These are phyloP conservation scores for Cenchrus americanus DNA, from an alignment of 176 grass and related monocot species.

Conservation along the genomic window DNA sequence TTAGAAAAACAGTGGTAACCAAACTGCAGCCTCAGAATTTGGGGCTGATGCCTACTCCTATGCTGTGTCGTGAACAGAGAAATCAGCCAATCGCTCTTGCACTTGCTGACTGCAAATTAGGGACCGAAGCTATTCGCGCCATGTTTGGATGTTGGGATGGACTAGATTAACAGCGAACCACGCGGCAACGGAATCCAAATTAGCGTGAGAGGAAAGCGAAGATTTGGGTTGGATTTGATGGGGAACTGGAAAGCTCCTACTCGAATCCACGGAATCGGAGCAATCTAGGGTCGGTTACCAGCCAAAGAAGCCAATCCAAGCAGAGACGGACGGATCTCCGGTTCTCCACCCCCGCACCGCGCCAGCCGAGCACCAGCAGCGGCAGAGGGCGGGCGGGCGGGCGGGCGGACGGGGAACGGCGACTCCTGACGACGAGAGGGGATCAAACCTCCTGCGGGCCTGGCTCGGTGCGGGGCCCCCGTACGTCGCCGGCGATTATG, in stretches of 20 bases:
- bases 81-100: not conserved
- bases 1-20: not conserved
- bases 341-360: not conserved
- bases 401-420: not conserved
- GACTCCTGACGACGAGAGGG: not conserved
- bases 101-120: no score
- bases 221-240: not conserved
- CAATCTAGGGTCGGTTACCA: not conserved
- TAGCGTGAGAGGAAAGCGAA: not conserved
- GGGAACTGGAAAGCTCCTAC: no score
- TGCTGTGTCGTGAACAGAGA: not conserved
- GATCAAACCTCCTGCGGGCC: not conserved
- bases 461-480: not conserved
- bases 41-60: not conserved
- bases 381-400: not conserved
- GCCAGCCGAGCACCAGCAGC: not conserved
- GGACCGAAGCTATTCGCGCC: not conserved
- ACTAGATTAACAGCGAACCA: not conserved
- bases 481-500: not conserved
- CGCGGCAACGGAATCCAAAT: not conserved
- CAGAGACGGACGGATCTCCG: not conserved
- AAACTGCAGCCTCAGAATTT: not conserved
- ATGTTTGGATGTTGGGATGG: not conserved
- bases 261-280: slow-evolving; percentile 1
- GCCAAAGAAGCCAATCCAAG: not conserved